Conservation (phyloP, 23 red algal species). For the Gracilaria vermiculophylla region DNA sequence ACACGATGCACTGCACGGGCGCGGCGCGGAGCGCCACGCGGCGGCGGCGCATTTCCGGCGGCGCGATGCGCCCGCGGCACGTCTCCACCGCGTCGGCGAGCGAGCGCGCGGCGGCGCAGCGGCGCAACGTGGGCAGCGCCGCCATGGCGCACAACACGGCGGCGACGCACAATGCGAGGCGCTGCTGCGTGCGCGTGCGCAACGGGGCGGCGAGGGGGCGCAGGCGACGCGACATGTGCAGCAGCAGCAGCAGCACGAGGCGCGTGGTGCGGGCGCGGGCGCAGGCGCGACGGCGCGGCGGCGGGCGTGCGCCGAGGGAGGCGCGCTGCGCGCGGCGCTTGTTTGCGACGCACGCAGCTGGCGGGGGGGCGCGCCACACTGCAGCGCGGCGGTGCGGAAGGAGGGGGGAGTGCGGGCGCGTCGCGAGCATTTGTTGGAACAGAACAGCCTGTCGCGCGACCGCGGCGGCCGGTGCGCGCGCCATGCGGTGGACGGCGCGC, state of each 20-base stretch:
- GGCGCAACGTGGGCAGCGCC: neutral
- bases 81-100: too few species aligned
- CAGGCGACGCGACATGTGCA: neutral
- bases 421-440: too few species aligned
- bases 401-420: too few species aligned
- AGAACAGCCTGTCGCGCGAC: too few species aligned
- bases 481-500: too few species aligned
- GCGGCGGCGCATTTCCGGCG: neutral
- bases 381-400: too few species aligned
- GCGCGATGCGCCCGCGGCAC: neutral
- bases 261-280: neutral
- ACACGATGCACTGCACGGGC: slow-evolving; percentile 29
- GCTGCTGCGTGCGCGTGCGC: neutral
- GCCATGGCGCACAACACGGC: neutral
- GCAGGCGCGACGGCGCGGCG: neutral
- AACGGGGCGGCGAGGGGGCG: neutral
- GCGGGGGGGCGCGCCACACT: too few species aligned
- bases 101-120: neutral
- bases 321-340: neutral
- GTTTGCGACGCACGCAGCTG: neutral
- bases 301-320: neutral
- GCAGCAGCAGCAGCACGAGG: neutral
- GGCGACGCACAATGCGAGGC: neutral
- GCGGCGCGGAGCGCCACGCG: neutral
- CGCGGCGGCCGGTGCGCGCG: too few species aligned